Evolutionary conservation across 164 flowering plant genomes (phyloP).

Genomic region (Amborella trichopoda): DNA sequence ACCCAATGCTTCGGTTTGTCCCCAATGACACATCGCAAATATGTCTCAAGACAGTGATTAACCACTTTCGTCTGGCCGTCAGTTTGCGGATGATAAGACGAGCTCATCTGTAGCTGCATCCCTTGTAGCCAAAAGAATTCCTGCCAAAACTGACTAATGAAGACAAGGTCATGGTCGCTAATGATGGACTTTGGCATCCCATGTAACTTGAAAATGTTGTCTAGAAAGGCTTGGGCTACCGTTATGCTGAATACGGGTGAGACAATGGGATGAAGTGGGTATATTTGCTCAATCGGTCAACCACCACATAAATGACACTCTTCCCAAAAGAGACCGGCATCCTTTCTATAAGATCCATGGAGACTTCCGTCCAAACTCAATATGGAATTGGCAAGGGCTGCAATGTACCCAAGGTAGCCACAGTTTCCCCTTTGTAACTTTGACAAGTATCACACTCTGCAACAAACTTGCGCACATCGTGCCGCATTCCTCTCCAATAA

Average conservation of each 20-base stretch:
- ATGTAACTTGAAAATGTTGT: neutral
- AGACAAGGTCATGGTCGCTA: neutral
- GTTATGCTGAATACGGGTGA: neutral
- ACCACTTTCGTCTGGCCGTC: neutral
- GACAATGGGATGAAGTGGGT: neutral
- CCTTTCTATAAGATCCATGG: neutral
- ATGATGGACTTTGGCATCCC: neutral
- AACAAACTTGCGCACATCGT: neutral
- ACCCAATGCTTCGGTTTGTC: neutral
- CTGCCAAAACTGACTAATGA: neutral
- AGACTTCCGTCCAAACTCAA: neutral
- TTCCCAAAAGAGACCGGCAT: neutral
- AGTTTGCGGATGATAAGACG: neutral
- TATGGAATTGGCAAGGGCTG: neutral
- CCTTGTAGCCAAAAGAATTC: neutral
- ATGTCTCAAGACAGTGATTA: neutral
- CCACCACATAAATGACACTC: neutral
- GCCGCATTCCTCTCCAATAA: neutral
- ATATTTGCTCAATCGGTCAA: slow-evolving; percentile 1
- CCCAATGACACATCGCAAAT: neutral
- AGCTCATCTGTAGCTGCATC: neutral
- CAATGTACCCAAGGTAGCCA: neutral
- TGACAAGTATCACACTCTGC: neutral
- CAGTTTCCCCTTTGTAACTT: neutral
- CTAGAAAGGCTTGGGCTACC: neutral